A percentile compares a stretch with the other conserved stretches of the same genome.
These are phyloP conservation scores for Diaporthe helianthi DNA, from an alignment of 2,329 filamentous ascomycete species.

Conservation along the genomic window DNA sequence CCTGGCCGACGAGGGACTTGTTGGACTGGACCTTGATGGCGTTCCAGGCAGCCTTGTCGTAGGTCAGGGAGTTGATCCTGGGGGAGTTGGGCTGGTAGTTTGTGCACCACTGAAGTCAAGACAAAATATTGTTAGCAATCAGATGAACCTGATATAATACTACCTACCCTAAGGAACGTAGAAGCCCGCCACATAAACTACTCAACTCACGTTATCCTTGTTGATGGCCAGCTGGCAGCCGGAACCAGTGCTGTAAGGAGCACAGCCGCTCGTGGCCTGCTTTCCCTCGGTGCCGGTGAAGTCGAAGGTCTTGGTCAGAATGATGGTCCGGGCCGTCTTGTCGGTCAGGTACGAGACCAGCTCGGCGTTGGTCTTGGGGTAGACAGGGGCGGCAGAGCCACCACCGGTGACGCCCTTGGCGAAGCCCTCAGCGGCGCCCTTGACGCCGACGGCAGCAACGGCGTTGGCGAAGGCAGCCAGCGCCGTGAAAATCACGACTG, in stretches of 20 bases:
- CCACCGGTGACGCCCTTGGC: slow-evolving; percentile 65
- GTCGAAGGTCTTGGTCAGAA: slow-evolving; percentile 63
- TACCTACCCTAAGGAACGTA: no score
- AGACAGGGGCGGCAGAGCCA: slow-evolving; percentile 59
- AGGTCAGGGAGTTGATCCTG: slow-evolving; percentile 49
- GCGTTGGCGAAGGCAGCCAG: slow-evolving; percentile 16
- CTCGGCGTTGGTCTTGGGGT: slow-evolving; percentile 61
- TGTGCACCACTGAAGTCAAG: slow-evolving; percentile 54
- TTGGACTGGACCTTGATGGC: slow-evolving; percentile 62
- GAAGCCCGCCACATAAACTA: no score
- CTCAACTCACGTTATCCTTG: slow-evolving; percentile 49
- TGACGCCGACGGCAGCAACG: slow-evolving; percentile 26
- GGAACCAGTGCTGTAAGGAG: slow-evolving; percentile 61
- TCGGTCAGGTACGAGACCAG: slow-evolving; percentile 66
- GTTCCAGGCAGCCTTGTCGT: slow-evolving; percentile 58
- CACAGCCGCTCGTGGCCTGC: slow-evolving; percentile 60
- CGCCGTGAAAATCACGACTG: slow-evolving; percentile 7
- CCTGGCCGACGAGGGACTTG: slow-evolving; percentile 64
- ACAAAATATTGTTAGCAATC: slow-evolving; percentile 2
- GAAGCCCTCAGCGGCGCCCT: slow-evolving; percentile 51
- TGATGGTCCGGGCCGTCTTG: slow-evolving; percentile 59
- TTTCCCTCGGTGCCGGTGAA: slow-evolving; percentile 63
- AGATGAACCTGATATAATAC: background rate
- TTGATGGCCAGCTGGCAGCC: slow-evolving; percentile 67
- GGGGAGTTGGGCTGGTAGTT: slow-evolving; percentile 63